Conservation (phyloP, 108 stramenopile species). For the Skeletonema marinoi region DNA sequence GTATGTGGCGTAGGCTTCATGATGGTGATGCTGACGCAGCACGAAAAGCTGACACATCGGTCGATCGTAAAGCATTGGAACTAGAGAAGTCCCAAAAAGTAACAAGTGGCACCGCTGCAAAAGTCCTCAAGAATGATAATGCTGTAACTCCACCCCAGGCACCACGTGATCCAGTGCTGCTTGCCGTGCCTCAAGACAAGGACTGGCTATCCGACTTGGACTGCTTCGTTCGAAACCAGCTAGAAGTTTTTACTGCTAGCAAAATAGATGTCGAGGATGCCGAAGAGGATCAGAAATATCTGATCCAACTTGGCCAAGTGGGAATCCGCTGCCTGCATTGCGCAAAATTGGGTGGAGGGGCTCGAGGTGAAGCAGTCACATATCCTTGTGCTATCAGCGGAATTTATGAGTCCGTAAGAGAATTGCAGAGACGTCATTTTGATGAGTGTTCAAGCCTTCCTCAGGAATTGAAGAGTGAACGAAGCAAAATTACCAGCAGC, state of each 20-base stretch:
- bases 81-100: background rate
- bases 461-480: conserved; percentile 41
- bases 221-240: conserved; percentile 73
- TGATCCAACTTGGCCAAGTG: conserved; percentile 70
- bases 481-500: conserved; percentile 47
- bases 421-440: conserved; percentile 81
- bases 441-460: conserved; percentile 70
- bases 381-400: conserved; percentile 81
- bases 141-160: background rate
- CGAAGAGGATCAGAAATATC: conserved; percentile 45
- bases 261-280: conserved; percentile 64
- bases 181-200: conserved; percentile 84
- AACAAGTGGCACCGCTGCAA: background rate
- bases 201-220: conserved; percentile 86
- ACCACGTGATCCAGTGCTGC: conserved; percentile 40
- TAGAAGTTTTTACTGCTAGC: conserved; percentile 82
- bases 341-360: conserved; percentile 31
- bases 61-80: background rate
- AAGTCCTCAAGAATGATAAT: background rate
- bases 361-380: conserved; percentile 57
- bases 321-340: conserved; percentile 88
- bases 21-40: conserved; percentile 33
- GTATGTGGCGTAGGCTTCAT: conserved; percentile 88
- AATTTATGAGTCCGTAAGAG: conserved; percentile 83
- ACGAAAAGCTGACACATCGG: background rate